phyloP scores from a whole-genome alignment of 306 rosid species.

The Senna tora region DNA sequence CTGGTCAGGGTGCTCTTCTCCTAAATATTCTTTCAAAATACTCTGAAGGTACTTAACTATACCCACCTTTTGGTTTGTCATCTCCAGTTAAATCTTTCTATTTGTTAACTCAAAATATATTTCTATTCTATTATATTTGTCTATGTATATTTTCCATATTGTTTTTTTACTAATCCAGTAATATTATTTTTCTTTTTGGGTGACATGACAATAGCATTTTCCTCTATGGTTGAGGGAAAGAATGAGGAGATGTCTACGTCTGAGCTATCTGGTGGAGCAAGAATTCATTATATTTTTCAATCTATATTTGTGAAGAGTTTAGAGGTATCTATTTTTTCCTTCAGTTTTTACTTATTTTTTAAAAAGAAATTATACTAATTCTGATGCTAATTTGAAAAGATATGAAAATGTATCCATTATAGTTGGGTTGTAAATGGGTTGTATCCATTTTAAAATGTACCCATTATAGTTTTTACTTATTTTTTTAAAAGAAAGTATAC shows the following conservation, averaged over 20 bases:
- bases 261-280: constrained; percentile 93
- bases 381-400: constrained; percentile 19
- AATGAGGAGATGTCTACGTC: constrained; percentile 97
- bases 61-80: constrained; percentile 1
- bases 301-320: constrained; percentile 90
- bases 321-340: constrained; percentile 63
- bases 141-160: not conserved
- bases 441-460: too few relatives aligned
- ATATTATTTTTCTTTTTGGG: constrained; percentile 27
- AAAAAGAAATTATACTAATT: not conserved
- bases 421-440: not conserved
- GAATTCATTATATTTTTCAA: constrained; percentile 94
- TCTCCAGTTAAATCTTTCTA: constrained; percentile 24
- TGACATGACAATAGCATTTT: constrained; percentile 68
- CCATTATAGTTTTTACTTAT: too few relatives aligned
- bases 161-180: constrained; percentile 27
- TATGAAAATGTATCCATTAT: constrained; percentile 1
- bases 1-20: constrained; percentile 98
- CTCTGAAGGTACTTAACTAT: constrained; percentile 73
- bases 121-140: not conserved
- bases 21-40: constrained; percentile 94
- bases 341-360: not conserved
- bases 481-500: too few relatives aligned
- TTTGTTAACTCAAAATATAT: constrained; percentile 12
- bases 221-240: constrained; percentile 95